Base-by-base conservation (phyloP, 2,329 filamentous ascomycete species). In the Fusarium virguliforme region DNA sequence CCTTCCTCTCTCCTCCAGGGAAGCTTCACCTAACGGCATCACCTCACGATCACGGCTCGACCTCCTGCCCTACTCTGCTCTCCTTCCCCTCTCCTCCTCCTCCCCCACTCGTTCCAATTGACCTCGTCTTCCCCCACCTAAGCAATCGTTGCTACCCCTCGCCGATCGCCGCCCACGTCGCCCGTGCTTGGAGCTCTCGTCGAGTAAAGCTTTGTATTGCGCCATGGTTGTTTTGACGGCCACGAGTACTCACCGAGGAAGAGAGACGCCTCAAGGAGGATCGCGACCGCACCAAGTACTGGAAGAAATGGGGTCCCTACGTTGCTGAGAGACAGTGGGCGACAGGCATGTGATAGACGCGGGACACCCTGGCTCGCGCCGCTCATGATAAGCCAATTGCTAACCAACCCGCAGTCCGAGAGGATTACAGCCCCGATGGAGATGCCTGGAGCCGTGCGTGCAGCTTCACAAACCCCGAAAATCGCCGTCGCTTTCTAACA, bases 241-340 rank as follows among this genome's bases (percentile, higher is more conserved):
- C 90, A 96, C 82, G 93, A 96, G 79, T 95, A 94, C 82, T 95
- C 79, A 94, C 92, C 67, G 91, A 93, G 81, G 95, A 98, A 84
- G 95, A 98, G 86, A 92, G 92, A 81, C 92, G 96, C 55, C 88
- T 98, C 75, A 92, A 92, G 79, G 90, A 97, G 79, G 95, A 98
- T 82, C 89, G 91, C 65, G 89, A 95, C 72, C 91, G 91, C 71
- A 88, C 84, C 72, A 95, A 94, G 81, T 98, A 98, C 85, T 98
- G 95, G 95, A 98, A 98, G 89, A 94, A 92, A 90, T 98, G 95
- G 94, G 95, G 95, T 61, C 92, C 95, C 26, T 98, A 98, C 79
- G 91, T 97, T 75, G 90, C 95, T 61, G 95, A 98, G 85, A 88
- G 95, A 79, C 95, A 98, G 85, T 98, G 95, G 95, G 94, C 95